Evolutionary conservation across 225 moss, liverwort and hornwort genomes (phyloP).

Genomic region (Climacium dendroides): DNA sequence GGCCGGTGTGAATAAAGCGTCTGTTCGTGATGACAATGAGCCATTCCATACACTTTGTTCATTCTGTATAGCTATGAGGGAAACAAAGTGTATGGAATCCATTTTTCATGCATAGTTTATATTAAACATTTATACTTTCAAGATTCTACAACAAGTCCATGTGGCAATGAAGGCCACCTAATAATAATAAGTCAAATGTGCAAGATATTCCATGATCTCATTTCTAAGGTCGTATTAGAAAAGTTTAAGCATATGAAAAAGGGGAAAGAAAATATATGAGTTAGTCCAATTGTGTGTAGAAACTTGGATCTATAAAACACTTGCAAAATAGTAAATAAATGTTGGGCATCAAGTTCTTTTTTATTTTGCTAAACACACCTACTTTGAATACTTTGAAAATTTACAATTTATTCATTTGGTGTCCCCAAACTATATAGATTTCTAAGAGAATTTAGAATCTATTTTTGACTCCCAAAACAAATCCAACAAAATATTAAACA

Average conservation of each 20-base stretch:
- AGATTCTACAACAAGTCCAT: neutral
- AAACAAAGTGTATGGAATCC: neutral
- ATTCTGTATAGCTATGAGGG: fast-evolving
- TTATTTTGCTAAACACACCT: neutral
- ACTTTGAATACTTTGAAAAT: too few relatives aligned
- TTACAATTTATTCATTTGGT: neutral
- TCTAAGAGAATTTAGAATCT: neutral
- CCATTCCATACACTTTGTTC: too few relatives aligned
- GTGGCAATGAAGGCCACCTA: neutral
- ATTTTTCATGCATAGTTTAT: neutral
- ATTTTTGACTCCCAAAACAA: neutral
- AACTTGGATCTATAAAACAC: neutral
- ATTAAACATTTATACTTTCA: neutral
- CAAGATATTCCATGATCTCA: neutral
- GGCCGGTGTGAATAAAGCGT: too few relatives aligned
- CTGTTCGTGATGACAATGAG: too few relatives aligned
- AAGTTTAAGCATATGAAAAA: neutral
- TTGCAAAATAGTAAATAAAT: neutral
- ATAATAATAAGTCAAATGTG: neutral
- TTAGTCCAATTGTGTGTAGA: neutral
- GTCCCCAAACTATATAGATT: neutral
- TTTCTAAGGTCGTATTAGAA: neutral
- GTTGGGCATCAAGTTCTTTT: neutral
- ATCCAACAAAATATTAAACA: neutral
- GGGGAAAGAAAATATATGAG: neutral